These are phyloP conservation scores for Malus asiatica DNA, from an alignment of 306 rosid species.

Conservation along the genomic window DNA sequence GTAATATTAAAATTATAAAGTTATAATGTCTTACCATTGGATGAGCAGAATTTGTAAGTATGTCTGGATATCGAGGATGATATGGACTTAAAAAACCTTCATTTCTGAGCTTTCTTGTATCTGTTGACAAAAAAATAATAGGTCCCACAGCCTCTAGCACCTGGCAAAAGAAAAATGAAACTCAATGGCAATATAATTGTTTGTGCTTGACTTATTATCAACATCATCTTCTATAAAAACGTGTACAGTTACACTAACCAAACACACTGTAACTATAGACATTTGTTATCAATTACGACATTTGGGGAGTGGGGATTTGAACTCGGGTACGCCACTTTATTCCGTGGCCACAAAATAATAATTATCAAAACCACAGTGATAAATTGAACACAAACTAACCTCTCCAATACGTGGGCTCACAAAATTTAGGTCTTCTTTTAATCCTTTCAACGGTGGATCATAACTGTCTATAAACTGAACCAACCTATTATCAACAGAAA, in stretches of 20 bases:
- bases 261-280: neutral
- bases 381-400: constrained; percentile 47
- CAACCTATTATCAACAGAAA: constrained; percentile 52
- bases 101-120: constrained; percentile 94
- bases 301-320: neutral
- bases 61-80: constrained; percentile 98
- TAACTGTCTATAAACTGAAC: constrained; percentile 89
- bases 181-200: constrained; percentile 3
- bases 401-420: constrained; percentile 99
- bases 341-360: neutral
- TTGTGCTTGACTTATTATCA: neutral
- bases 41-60: constrained; percentile 97
- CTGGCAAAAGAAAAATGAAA: constrained; percentile 31
- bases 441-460: constrained; percentile 92
- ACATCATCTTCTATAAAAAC: neutral
- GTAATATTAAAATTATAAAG: neutral
- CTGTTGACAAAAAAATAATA: constrained; percentile 85
- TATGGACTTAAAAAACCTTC: constrained; percentile 98
- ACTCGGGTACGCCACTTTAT: neutral
- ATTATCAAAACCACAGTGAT: neutral
- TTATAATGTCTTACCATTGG: constrained; percentile 59
- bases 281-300: neutral
- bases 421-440: constrained; percentile 92
- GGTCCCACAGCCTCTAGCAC: constrained; percentile 98
- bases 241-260: neutral